Conservation (phyloP, 106 monocot species). For the Dendrobium catenatum region DNA sequence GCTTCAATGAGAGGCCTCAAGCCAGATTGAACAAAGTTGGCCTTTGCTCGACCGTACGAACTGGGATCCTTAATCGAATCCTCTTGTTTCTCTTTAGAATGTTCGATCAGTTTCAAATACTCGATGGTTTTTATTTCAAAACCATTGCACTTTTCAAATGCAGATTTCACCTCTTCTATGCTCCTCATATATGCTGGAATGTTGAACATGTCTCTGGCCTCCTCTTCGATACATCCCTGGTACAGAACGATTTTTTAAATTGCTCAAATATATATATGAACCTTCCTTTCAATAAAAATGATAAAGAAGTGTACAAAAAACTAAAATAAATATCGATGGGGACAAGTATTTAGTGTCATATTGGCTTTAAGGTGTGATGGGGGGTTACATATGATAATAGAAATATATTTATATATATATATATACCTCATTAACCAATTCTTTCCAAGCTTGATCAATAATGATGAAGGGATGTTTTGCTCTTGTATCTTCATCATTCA, state of each 20-base stretch:
- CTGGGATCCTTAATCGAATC: conserved; percentile 37
- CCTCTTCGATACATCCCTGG: conserved; percentile 44
- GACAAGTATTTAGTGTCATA: conserved; percentile 13
- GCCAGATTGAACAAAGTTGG: conserved; percentile 35
- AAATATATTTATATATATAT: not conserved
- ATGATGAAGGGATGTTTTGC: conserved; percentile 57
- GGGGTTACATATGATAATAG: not conserved
- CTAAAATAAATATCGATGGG: not conserved
- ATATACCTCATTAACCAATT: conserved; percentile 38
- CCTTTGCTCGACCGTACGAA: conserved; percentile 35
- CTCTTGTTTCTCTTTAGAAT: conserved; percentile 43
- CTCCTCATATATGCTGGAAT: conserved; percentile 61
- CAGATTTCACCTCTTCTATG: conserved; percentile 33
- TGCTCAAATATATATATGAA: not conserved
- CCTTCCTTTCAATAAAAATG: not conserved
- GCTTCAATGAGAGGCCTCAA: conserved; percentile 41
- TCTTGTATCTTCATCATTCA: conserved; percentile 53
- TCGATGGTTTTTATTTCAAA: conserved; percentile 35
- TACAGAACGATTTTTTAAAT: not conserved
- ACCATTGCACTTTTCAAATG: conserved; percentile 30
- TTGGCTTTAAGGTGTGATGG: conserved; percentile 17
- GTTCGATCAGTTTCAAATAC: conserved; percentile 33
- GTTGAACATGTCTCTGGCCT: conserved; percentile 45
- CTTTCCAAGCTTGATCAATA: conserved; percentile 59
- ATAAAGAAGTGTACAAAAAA: not conserved